A percentile compares a stretch with the other conserved stretches of the same genome.
Conservation (phyloP, 768 basidiomycete genomes). For the Lenzites betulinus region DNA sequence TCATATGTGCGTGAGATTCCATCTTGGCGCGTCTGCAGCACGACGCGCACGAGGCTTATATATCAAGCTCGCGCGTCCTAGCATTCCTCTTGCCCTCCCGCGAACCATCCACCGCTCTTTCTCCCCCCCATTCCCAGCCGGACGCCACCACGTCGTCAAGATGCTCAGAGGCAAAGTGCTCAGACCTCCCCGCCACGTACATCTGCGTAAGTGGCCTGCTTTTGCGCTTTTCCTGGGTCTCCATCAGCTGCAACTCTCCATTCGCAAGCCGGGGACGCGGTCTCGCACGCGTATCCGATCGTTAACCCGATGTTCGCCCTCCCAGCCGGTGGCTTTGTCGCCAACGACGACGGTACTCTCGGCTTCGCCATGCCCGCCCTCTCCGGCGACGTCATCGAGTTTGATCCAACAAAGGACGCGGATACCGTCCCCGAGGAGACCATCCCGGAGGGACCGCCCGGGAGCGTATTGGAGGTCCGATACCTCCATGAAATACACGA, state of each 20-base stretch:
- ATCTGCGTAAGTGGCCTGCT: not conserved
- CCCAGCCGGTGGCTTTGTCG: not conserved
- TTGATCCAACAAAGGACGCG: conserved; percentile 15
- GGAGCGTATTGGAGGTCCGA: conserved; percentile 29
- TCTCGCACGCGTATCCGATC: not conserved
- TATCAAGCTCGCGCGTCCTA: conserved; percentile 2
- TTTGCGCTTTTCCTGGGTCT: not conserved
- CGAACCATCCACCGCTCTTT: not conserved
- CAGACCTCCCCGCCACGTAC: not conserved
- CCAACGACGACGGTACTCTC: not conserved
- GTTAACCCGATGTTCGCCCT: not conserved
- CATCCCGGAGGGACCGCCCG: conserved; percentile 21
- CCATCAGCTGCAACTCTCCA: not conserved
- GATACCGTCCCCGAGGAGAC: conserved; percentile 14
- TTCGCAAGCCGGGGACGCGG: not conserved
- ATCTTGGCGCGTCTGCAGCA: conserved; percentile 7
- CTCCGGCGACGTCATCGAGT: conserved; percentile 23
- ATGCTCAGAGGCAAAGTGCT: not conserved
- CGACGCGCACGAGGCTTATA: conserved; percentile 12
- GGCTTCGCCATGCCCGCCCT: conserved; percentile 21
- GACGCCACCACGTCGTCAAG: not conserved
- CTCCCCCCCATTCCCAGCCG: not conserved
- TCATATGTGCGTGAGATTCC: conserved; percentile 1
- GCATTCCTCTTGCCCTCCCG: not conserved
- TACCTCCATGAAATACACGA: conserved; percentile 29